phyloP scores from a whole-genome alignment of 2,329 filamentous ascomycete species.

The Plenodomus biglobosus region DNA sequence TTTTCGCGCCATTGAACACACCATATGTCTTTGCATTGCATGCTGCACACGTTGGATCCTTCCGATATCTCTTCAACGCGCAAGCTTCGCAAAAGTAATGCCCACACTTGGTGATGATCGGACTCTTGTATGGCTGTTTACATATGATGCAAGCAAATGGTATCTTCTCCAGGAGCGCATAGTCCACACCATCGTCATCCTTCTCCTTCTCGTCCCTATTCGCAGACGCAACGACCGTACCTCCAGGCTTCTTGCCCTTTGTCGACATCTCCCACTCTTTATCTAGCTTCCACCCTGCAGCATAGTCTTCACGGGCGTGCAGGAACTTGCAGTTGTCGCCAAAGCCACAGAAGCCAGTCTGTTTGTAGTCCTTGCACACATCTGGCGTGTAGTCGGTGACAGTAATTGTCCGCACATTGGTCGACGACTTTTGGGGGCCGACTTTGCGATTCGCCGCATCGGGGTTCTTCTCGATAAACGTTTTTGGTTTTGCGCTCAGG shows the following conservation, averaged over 20 bases:
- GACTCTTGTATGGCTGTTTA: conserved; percentile 72
- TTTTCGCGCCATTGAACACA: conserved; percentile 86
- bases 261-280: conserved; percentile 87
- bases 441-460: conserved; percentile 70
- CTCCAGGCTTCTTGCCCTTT: conserved; percentile 59
- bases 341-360: conserved; percentile 66
- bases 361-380: conserved; percentile 92
- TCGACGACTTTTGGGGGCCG: conserved; percentile 83
- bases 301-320: conserved; percentile 75
- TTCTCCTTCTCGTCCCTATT: conserved; percentile 49
- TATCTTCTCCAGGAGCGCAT: conserved; percentile 75
- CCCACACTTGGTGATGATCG: conserved; percentile 84
- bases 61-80: conserved; percentile 81
- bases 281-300: conserved; percentile 94
- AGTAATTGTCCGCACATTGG: conserved; percentile 88
- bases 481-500: conserved; percentile 26
- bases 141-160: conserved; percentile 91
- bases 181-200: conserved; percentile 61
- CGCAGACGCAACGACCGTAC: conserved; percentile 59
- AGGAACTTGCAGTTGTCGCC: conserved; percentile 82
- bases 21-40: conserved; percentile 85
- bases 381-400: conserved; percentile 89
- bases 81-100: conserved; percentile 96
- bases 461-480: conserved; percentile 78
- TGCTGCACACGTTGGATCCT: conserved; percentile 81